Percentiles rank a stretch among this genome's conserved stretches.
Evolutionary conservation across 2,329 filamentous ascomycete species (phyloP).

Genomic region (Pseudogymnoascus sp.): DNA sequence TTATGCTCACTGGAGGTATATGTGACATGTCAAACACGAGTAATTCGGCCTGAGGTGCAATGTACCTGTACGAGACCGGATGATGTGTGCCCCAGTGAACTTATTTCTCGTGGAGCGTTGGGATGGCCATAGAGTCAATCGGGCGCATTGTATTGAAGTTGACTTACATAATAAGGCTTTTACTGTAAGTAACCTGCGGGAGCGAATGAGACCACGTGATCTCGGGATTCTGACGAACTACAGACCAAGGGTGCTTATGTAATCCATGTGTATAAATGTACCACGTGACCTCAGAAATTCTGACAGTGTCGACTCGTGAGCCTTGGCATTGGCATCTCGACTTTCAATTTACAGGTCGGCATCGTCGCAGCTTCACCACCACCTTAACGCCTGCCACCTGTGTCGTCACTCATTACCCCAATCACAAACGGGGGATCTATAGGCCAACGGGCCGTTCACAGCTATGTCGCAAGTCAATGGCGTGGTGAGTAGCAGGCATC

Average conservation of each 20-base stretch:
- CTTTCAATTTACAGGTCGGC: constrained; percentile 6
- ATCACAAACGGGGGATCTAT: background rate
- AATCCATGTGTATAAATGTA: background rate
- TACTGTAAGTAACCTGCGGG: no score
- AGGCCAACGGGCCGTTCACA: constrained; percentile 21
- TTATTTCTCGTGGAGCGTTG: constrained; percentile 1
- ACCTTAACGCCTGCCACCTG: background rate
- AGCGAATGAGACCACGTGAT: background rate
- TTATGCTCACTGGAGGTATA: constrained; percentile 1
- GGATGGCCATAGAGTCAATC: background rate
- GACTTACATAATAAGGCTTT: background rate
- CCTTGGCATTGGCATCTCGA: constrained; percentile 3
- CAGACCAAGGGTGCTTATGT: background rate
- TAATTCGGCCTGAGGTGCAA: background rate
- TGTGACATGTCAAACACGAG: constrained; percentile 2
- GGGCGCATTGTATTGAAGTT: background rate
- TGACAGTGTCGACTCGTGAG: background rate
- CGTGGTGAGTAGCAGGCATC: constrained; percentile 47
- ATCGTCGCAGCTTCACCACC: constrained; percentile 3
- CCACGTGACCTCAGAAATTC: constrained; percentile 4
- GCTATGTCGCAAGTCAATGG: constrained; percentile 75
- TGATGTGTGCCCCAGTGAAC: background rate
- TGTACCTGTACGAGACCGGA: constrained; percentile 6
- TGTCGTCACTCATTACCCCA: background rate
- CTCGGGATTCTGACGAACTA: background rate